Base-by-base conservation (phyloP, 163 green algal species). In the Chlorella variabilis region DNA sequence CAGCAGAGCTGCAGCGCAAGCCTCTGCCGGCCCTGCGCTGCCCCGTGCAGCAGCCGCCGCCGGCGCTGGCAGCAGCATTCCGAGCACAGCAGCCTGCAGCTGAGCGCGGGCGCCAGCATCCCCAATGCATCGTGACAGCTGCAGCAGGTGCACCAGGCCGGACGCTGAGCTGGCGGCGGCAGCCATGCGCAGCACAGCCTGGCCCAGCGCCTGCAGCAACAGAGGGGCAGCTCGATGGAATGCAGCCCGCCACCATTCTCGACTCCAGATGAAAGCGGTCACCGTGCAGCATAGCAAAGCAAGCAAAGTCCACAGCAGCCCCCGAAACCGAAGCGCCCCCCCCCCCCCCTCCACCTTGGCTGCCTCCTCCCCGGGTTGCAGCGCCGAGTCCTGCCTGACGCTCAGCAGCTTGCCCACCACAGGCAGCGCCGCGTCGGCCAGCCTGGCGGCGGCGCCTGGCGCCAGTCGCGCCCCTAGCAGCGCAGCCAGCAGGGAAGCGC, bases 361-460 rank as follows among this genome's bases (percentile, higher is more conserved):
- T 13, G 29, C 49, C 20, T 68, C 77, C 38, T 77, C 77, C 21
- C 36, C 49, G 4, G 20, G 39, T 49, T 70, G 66, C 34, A 83
- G 51, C 27, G 49, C 77, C 20, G 77, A 83, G 51, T 83, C 77
- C 1, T 66, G 77, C 15, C 62, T 29, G 27, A 77, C 49, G 11
- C 39, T 41, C 34, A 83, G 66, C 77, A 83, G 77, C 66, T 63
- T 31, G 51, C n/a, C 39, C 11, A 38, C 49, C 8, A 77, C 36
- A 2, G 65, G 66, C 36, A 83, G 77, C 36, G 62, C 49, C 7
- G 66, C 48, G 0, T 36, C 51, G 5, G 63, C 66, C 36, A 77
- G 65, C n/a, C 33, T 25, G 33, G 29, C 36, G 2, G 49, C 66
- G 25, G n/a, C 39, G 9, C 27, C 36, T 2, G 39, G 66, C 21